phyloP scores from a whole-genome alignment of 345 rosid genomes.

The Erucastrum elatum region DNA sequence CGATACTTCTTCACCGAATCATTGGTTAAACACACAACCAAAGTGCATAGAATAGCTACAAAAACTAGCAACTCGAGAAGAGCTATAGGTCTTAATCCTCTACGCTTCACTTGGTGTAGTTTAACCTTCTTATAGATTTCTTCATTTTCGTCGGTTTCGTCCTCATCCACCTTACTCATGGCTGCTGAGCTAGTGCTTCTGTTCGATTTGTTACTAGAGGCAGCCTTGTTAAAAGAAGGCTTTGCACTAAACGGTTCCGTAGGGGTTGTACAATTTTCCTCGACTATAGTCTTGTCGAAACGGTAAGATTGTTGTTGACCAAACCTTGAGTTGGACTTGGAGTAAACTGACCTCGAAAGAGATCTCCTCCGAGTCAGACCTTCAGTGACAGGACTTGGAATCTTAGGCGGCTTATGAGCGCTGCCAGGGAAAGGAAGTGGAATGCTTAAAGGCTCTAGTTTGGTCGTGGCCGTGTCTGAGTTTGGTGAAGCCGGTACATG shows the following conservation, averaged over 20 bases:
- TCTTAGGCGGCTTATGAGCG: constrained; percentile 1
- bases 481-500: background rate
- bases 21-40: constrained; percentile 61
- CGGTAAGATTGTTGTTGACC: constrained; percentile 53
- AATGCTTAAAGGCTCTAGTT: constrained; percentile 18
- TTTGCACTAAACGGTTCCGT: constrained; percentile 42
- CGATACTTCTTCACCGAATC: constrained; percentile 32
- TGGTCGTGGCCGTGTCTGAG: background rate
- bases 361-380: constrained; percentile 43
- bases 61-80: constrained; percentile 56
- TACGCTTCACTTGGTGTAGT: constrained; percentile 42
- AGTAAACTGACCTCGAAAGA: constrained; percentile 41
- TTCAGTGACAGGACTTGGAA: constrained; percentile 44
- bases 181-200: constrained; percentile 38
- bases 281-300: constrained; percentile 41
- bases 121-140: constrained; percentile 62
- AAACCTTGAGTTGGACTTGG: constrained; percentile 82
- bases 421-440: constrained; percentile 33
- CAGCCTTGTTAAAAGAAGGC: constrained; percentile 29
- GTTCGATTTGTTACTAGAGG: constrained; percentile 11
- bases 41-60: constrained; percentile 38
- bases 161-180: constrained; percentile 41
- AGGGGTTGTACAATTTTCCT: constrained; percentile 37
- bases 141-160: constrained; percentile 52
- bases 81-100: constrained; percentile 37